Percentiles rank a stretch among this genome's conserved stretches.
These are phyloP conservation scores for Suillus subluteus DNA, from an alignment of 768 basidiomycete species.

Conservation along the genomic window DNA sequence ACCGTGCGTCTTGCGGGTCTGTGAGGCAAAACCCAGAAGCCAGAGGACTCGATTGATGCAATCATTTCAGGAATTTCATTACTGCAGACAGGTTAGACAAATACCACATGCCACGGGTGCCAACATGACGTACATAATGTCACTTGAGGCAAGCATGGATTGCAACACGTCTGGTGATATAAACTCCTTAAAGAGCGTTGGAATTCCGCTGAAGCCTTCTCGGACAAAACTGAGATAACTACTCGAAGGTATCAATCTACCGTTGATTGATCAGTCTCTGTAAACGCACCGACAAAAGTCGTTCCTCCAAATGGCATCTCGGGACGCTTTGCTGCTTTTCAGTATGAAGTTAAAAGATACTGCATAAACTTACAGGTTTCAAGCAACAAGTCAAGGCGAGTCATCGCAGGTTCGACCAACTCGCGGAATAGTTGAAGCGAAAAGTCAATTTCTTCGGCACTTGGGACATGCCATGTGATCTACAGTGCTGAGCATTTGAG, in stretches of 20 bases:
- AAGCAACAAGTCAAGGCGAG: conserved; percentile 58
- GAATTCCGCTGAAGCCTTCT: conserved; percentile 75
- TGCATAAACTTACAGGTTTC: conserved; percentile 44
- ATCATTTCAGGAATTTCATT: conserved; percentile 82
- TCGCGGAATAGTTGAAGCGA: conserved; percentile 69
- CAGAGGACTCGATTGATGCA: conserved; percentile 59
- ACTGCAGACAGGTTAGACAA: conserved; percentile 38
- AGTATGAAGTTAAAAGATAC: conserved; percentile 3
- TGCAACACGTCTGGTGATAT: conserved; percentile 53
- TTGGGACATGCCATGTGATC: conserved; percentile 82
- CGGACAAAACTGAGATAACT: conserved; percentile 75
- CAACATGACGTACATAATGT: conserved; percentile 61
- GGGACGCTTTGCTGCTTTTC: conserved; percentile 28
- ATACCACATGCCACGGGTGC: not conserved
- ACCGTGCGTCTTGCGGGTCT: conserved; percentile 65
- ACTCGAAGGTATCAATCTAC: conserved; percentile 4
- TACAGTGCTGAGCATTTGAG: conserved; percentile 26
- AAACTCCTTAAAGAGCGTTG: conserved; percentile 61
- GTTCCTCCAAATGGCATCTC: conserved; percentile 76
- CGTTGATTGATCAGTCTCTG: not conserved
- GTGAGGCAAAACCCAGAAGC: conserved; percentile 69
- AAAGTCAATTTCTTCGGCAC: conserved; percentile 71
- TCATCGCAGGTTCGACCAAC: conserved; percentile 66
- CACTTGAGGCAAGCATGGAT: conserved; percentile 52
- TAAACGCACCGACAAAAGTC: conserved; percentile 76